These are phyloP conservation scores for Mycena metata DNA, from an alignment of 768 basidiomycete species.

Conservation along the genomic window DNA sequence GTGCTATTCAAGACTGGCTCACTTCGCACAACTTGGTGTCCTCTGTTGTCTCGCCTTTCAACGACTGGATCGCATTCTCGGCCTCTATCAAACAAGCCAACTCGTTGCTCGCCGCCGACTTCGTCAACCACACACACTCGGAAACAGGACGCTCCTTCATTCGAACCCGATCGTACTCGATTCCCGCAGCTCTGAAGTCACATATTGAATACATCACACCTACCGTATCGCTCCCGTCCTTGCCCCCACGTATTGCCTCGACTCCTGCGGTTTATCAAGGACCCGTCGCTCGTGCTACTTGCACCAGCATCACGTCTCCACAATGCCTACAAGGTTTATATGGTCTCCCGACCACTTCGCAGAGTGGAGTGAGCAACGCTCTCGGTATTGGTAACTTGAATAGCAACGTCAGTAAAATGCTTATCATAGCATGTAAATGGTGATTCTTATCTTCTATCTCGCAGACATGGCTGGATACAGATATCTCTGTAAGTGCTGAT, in stretches of 20 bases:
- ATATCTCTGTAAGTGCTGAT: slow-evolving; percentile 14
- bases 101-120: slow-evolving; percentile 15
- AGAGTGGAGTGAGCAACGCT: slow-evolving; percentile 7
- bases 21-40: slow-evolving; percentile 10
- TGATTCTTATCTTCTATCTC: slow-evolving; percentile 8
- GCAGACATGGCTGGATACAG: slow-evolving; percentile 14
- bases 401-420: slow-evolving; percentile 7
- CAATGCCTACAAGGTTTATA: slow-evolving; percentile 16
- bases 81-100: slow-evolving; percentile 13
- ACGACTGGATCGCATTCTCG: slow-evolving; percentile 15
- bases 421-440: slow-evolving; percentile 11
- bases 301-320: slow-evolving; percentile 13
- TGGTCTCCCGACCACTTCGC: slow-evolving; percentile 12
- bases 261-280: slow-evolving; percentile 14
- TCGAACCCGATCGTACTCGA: slow-evolving; percentile 15
- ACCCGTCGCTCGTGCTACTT: slow-evolving; percentile 16
- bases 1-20: slow-evolving; percentile 14
- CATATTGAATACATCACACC: slow-evolving; percentile 19
- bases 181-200: slow-evolving; percentile 16
- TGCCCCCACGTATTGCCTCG: slow-evolving; percentile 13
- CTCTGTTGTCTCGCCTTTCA: slow-evolving; percentile 17
- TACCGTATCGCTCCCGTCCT: slow-evolving; percentile 13
- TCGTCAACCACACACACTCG: slow-evolving; percentile 16
- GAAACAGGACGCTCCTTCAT: slow-evolving; percentile 4
- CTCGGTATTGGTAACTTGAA: slow-evolving; percentile 10